Percentiles rank a stretch among this genome's conserved stretches.
Evolutionary conservation across 345 rosid genomes (phyloP).

Genomic region (Rhodomyrtus tomentosa): DNA sequence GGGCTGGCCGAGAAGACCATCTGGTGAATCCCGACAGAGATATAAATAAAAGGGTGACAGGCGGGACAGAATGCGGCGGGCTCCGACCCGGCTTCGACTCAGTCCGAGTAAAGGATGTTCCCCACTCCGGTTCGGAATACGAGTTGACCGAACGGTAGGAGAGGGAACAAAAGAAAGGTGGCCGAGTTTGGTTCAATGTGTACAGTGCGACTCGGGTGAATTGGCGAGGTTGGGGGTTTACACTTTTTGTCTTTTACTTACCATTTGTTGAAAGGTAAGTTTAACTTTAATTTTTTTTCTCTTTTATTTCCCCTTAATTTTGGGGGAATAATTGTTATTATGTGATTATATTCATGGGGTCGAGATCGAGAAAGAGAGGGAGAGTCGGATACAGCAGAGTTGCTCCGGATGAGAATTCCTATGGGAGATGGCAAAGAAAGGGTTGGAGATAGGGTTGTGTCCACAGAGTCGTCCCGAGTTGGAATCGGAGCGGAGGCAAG

Average conservation of each 20-base stretch:
- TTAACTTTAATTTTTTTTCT: not conserved
- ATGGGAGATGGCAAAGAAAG: slow-evolving; percentile 56
- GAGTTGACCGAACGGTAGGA: too few relatives aligned
- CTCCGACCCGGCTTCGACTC: not conserved
- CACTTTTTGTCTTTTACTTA: not conserved
- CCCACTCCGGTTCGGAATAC: too few relatives aligned
- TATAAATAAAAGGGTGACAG: not conserved
- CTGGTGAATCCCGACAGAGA: slow-evolving; percentile 17
- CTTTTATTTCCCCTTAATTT: not conserved
- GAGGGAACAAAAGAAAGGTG: not conserved
- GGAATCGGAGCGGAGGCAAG: slow-evolving; percentile 21
- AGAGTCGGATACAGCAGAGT: not conserved
- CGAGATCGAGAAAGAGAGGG: not conserved
- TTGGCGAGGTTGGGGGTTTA: not conserved
- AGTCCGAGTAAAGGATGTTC: not conserved
- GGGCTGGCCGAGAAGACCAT: slow-evolving; percentile 35
- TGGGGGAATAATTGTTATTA: not conserved
- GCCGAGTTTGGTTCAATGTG: not conserved
- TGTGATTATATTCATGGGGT: not conserved
- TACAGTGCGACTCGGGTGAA: slow-evolving; percentile 7
- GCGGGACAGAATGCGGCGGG: not conserved
- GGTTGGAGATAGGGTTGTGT: not conserved
- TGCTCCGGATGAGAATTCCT: slow-evolving; percentile 14
- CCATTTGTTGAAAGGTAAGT: not conserved
- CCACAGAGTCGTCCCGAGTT: slow-evolving; percentile 71